Evolutionary conservation across 2,329 filamentous ascomycete genomes (phyloP), one percentile per base, ranked within the genome.

Genomic region (Colletotrichum sp.): DNA sequence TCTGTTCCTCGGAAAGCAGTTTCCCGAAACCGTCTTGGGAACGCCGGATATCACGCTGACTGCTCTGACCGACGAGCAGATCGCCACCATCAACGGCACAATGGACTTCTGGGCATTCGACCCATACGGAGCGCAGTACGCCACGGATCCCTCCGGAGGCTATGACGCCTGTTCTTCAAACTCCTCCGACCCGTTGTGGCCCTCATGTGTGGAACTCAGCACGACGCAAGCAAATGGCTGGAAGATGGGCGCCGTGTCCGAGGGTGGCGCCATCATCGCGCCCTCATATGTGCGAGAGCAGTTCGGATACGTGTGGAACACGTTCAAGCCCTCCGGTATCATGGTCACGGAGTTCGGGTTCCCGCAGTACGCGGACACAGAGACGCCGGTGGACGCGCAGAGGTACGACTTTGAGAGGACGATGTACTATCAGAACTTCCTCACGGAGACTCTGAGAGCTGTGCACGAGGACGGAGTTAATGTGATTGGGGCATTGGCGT

Each of bases 221-320:
- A 87, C 83, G 0, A 83, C 81, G 2, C 89, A 89, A 52, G 81
- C 84, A 3, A 87, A 87, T 34, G 90, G 90, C 4, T 93, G 91
- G 91, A 84, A 89, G 78, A 89, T 92, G 65, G 91, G 91, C 24
- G 91, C 92, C 76, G 84, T 86, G 14, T 91, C 89, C 3, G 83
- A 90, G 39, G 85, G 85, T 3, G 91, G 92, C 79, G 87, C 90
- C n/a, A 92, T 92, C 81, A 88, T 89, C 39, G 89, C 91, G 0
- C 91, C 91, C 0, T 86, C 85, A 3, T 92, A 91, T 78, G 86
- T 93, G n/a, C 86, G 90, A 68, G 86, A 85, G 69, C 89, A 90
- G 77, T 84, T 92, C 6, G 88, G 85, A 77, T 93, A 92, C 79
- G 82, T 93, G 3, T 91, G 88, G 85, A 92, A 92, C 81, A 92